A percentile compares a stretch with the other conserved stretches of the same genome.
Evolutionary conservation across 257 asterid genomes (phyloP).

Genomic region (Lavandula angustifolia): DNA sequence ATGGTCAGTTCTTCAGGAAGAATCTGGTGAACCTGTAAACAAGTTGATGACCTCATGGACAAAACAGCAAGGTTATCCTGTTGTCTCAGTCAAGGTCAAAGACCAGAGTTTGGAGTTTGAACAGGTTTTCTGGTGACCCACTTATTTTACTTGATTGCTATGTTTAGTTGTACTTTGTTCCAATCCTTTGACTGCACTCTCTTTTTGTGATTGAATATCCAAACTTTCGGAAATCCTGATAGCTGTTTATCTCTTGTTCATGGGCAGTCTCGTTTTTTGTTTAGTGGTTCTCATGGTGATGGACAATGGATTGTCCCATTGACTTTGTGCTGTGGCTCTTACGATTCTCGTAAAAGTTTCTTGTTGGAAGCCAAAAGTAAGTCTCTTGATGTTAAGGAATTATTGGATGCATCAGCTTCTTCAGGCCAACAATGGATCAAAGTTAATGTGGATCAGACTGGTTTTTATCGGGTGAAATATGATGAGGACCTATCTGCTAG

Average conservation of each 20-base stretch:
- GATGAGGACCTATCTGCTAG: constrained; percentile 79
- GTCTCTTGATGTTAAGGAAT: constrained; percentile 59
- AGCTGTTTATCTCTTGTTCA: constrained; percentile 16
- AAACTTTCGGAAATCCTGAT: constrained; percentile 28
- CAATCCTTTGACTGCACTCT: neutral
- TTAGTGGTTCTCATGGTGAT: constrained; percentile 75
- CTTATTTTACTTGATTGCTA: constrained; percentile 23
- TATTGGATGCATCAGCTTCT: constrained; percentile 49
- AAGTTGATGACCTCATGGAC: constrained; percentile 90
- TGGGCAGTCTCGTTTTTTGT: constrained; percentile 76
- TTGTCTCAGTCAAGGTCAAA: constrained; percentile 71
- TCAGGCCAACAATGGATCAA: constrained; percentile 70
- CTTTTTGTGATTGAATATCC: constrained; percentile 9
- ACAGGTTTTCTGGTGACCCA: constrained; percentile 55
- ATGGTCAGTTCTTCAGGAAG: constrained; percentile 92
- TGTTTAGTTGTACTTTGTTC: constrained; percentile 8
- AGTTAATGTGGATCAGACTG: constrained; percentile 79
- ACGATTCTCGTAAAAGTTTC: constrained; percentile 66
- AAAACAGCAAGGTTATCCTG: constrained; percentile 89
- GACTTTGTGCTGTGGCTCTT: constrained; percentile 73
- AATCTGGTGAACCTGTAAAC: constrained; percentile 94
- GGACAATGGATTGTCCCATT: constrained; percentile 95
- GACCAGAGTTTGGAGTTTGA: constrained; percentile 75
- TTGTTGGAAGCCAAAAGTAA: constrained; percentile 69
- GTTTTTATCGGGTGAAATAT: constrained; percentile 85